Percentiles rank a stretch among this genome's conserved stretches.
Evolutionary conservation across 345 rosid species (phyloP).

Genomic region (Populus euphratica): DNA sequence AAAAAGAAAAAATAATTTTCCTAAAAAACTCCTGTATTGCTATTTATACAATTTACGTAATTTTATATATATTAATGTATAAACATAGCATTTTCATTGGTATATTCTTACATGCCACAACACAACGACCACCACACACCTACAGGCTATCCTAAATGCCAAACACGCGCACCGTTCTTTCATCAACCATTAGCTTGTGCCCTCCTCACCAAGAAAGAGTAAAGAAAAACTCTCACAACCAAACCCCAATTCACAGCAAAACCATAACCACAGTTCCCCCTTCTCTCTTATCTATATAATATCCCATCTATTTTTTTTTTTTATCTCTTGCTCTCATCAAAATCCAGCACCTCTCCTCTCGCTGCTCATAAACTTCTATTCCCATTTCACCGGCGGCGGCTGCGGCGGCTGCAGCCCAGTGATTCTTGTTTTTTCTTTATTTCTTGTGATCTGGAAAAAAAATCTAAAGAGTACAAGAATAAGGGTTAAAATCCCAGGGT

Average conservation of each 20-base stretch:
- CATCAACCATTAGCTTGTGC: no score
- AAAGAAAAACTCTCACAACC: no score
- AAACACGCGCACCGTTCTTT: not conserved
- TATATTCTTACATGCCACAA: no score
- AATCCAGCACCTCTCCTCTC: not conserved
- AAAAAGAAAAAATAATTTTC: no score
- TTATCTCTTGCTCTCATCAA: not conserved
- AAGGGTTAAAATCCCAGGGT: constrained; percentile 20
- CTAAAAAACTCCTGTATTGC: no score
- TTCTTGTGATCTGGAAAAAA: not conserved
- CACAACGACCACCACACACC: no score
- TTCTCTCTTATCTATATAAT: not conserved
- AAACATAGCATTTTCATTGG: no score
- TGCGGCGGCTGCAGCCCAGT: no score
- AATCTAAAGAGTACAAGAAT: not conserved
- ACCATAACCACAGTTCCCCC: not conserved
- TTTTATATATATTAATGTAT: no score
- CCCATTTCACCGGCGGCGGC: not conserved
- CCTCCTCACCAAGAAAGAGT: no score
- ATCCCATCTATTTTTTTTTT: not conserved
- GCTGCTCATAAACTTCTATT: not conserved
- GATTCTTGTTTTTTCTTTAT: not conserved
- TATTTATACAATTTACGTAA: no score
- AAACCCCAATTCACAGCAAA: not conserved
- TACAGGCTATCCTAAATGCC: no score